Conservation (phyloP, 371 early-diverging fungal genomes). For the Capniomyces stellatus region DNA sequence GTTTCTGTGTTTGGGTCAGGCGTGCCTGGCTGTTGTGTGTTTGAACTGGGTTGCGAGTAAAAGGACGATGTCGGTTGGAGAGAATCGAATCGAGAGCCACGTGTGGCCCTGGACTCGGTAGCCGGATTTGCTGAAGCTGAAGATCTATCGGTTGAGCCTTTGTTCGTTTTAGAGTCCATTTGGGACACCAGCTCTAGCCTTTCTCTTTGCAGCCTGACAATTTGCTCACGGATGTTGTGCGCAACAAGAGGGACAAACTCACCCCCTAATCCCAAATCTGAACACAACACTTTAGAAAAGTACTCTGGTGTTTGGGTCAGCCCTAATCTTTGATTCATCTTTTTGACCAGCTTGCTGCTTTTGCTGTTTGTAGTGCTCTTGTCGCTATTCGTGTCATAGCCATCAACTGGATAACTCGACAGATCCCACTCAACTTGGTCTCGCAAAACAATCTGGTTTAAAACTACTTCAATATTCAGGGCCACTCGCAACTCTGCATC, state of each 20-base stretch:
- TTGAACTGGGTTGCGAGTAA: neutral
- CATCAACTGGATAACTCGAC: conserved; percentile 9
- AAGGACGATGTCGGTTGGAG: neutral
- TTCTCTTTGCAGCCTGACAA: conserved; percentile 48
- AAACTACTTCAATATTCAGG: conserved; percentile 53
- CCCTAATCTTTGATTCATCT: conserved; percentile 5
- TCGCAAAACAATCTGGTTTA: conserved; percentile 61
- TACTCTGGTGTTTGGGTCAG: conserved; percentile 60
- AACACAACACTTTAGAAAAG: conserved; percentile 56
- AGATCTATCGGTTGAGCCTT: neutral
- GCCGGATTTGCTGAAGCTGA: neutral
- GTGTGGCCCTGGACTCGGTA: neutral
- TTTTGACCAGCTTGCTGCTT: neutral
- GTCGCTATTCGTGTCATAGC: conserved; percentile 7
- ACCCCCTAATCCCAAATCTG: conserved; percentile 79
- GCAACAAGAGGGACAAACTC: conserved; percentile 77
- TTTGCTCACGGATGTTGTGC: conserved; percentile 74
- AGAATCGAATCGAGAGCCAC: neutral
- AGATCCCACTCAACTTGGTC: conserved; percentile 92
- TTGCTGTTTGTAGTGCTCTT: neutral
- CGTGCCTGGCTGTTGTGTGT: neutral
- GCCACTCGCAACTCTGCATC: conserved; percentile 17
- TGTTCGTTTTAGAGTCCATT: neutral
- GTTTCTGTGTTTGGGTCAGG: neutral
- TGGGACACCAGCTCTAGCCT: conserved; percentile 26